A percentile compares a stretch with the other conserved stretches of the same genome.
Conservation (phyloP, 768 basidiomycete genomes). For the Podaxis mareebaensis region DNA sequence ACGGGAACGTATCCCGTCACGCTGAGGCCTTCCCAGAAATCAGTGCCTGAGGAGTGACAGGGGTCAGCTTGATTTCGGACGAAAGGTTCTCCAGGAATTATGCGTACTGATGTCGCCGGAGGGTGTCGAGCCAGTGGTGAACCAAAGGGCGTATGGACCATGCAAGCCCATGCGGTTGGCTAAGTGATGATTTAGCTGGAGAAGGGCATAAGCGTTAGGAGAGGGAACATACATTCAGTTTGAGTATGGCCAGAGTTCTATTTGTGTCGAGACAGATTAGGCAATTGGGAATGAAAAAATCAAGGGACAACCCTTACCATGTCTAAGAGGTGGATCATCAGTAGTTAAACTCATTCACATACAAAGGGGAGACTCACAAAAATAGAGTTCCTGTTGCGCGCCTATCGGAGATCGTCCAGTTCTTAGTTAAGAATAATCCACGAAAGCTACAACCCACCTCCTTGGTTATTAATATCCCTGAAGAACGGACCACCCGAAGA, state of each 20-base stretch:
- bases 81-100: background rate
- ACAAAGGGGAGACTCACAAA: constrained; percentile 26
- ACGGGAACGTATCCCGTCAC: constrained; percentile 25
- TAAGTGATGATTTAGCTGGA: constrained; percentile 5
- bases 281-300: background rate
- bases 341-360: background rate
- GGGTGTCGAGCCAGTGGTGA: constrained; percentile 35
- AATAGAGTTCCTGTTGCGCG: constrained; percentile 35
- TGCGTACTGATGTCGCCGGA: constrained; percentile 27
- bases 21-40: constrained; percentile 32
- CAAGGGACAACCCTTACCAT: constrained; percentile 17
- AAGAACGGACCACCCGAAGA: constrained; percentile 34
- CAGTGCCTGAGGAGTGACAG: constrained; percentile 20
- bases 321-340: constrained; percentile 18
- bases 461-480: constrained; percentile 38
- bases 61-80: background rate
- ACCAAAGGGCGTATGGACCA: constrained; percentile 40
- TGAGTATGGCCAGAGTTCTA: constrained; percentile 40
- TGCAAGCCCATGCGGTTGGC: constrained; percentile 34
- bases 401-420: constrained; percentile 18
- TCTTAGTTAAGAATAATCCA: background rate
- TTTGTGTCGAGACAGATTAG: background rate
- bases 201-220: background rate
- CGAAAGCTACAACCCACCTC: constrained; percentile 20
- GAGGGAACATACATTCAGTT: constrained; percentile 29